Evolutionary conservation across 1,284 basidiomycete species (phyloP).

Genomic region (Naganishia sp.): DNA sequence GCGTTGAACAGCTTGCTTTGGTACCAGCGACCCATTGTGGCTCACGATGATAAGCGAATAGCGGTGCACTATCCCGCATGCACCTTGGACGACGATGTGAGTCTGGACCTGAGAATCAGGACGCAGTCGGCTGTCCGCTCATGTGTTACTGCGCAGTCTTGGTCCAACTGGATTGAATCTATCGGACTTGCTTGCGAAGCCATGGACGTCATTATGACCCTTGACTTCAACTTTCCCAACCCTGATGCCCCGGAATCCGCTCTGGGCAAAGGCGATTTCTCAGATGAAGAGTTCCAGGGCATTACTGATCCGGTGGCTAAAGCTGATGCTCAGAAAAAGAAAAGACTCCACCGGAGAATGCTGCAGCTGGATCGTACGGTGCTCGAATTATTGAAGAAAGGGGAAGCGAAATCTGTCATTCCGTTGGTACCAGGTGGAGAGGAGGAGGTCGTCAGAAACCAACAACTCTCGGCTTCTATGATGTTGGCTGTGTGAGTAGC

Average conservation of each 20-base stretch:
- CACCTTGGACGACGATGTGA: constrained; percentile 40
- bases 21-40: constrained; percentile 42
- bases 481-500: constrained; percentile 45
- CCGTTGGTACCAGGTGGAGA: constrained; percentile 53
- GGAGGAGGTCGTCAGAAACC: constrained; percentile 53
- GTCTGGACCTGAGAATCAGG: neutral
- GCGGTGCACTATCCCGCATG: constrained; percentile 50
- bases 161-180: constrained; percentile 50
- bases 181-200: constrained; percentile 45
- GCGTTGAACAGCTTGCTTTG: neutral
- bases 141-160: constrained; percentile 35
- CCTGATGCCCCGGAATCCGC: constrained; percentile 9
- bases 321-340: constrained; percentile 27
- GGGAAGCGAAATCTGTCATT: constrained; percentile 46
- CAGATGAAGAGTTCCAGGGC: constrained; percentile 33
- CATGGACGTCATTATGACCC: constrained; percentile 45
- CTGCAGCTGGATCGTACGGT: constrained; percentile 46
- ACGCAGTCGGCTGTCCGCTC: neutral
- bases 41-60: constrained; percentile 48
- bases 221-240: constrained; percentile 41
- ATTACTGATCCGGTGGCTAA: constrained; percentile 10
- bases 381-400: constrained; percentile 47
- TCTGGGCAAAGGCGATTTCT: neutral
- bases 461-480: constrained; percentile 48
- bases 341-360: constrained; percentile 38